Evolutionary conservation across 495 filamentous ascomycete species (phyloP).

Genomic region (Platismatia glauca): DNA sequence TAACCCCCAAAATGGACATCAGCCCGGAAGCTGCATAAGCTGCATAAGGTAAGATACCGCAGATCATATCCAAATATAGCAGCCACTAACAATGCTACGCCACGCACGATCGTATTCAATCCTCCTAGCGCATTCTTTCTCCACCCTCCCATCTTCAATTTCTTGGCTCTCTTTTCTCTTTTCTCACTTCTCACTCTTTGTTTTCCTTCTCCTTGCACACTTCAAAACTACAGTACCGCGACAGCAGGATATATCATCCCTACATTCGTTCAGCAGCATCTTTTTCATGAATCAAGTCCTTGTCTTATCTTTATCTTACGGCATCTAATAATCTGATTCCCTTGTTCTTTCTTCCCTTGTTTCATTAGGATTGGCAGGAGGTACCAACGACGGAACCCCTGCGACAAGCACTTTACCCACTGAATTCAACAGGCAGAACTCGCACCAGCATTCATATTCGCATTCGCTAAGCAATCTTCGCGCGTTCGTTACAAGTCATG

Average conservation of each 20-base stretch:
- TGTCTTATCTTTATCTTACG: slow-evolving; percentile 11
- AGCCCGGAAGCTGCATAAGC: not conserved
- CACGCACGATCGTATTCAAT: slow-evolving; percentile 7
- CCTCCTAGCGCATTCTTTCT: slow-evolving; percentile 11
- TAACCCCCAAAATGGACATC: not conserved
- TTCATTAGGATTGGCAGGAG: slow-evolving; percentile 14
- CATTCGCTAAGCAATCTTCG: not conserved
- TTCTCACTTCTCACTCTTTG: not conserved
- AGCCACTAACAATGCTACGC: not conserved
- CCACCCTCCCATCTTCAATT: not conserved
- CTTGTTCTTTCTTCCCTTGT: slow-evolving; percentile 10
- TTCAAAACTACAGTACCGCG: too few relatives aligned
- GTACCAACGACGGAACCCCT: slow-evolving; percentile 5
- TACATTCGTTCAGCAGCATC: slow-evolving; percentile 9
- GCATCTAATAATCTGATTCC: slow-evolving; percentile 1
- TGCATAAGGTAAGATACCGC: too few relatives aligned
- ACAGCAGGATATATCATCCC: slow-evolving; percentile 10
- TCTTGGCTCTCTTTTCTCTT: not conserved
- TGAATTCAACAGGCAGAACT: not conserved
- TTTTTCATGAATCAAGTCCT: not conserved
- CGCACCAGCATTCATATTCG: not conserved
- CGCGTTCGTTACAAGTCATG: slow-evolving; percentile 16
- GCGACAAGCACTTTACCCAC: not conserved
- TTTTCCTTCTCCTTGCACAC: slow-evolving; percentile 6
- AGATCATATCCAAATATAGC: slow-evolving; percentile 4